Evolutionary conservation across 768 basidiomycete species (phyloP).

Genomic region (Leccinellum albellum): DNA sequence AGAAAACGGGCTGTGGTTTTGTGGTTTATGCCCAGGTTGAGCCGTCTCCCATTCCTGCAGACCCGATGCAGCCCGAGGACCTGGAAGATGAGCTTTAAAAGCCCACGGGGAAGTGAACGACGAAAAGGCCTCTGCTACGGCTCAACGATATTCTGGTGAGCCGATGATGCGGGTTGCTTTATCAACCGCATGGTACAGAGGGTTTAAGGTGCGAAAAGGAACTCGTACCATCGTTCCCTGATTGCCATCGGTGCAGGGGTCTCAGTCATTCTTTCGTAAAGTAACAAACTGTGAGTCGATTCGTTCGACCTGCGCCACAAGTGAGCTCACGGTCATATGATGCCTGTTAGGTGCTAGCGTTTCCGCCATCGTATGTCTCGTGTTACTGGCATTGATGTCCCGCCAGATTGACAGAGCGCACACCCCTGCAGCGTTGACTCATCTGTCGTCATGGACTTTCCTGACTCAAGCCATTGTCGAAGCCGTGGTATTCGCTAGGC

Average conservation of each 20-base stretch:
- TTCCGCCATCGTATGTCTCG: constrained; percentile 62
- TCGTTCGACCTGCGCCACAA: background rate
- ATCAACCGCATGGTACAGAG: constrained; percentile 59
- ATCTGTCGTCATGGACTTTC: constrained; percentile 82
- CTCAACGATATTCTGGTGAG: constrained; percentile 70
- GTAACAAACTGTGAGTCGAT: constrained; percentile 55
- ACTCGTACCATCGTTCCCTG: background rate
- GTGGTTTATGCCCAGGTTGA: constrained; percentile 61
- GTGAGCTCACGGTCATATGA: constrained; percentile 8
- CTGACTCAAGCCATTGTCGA: constrained; percentile 76
- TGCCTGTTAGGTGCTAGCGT: constrained; percentile 61
- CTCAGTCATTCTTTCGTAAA: constrained; percentile 68
- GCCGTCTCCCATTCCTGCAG: constrained; percentile 48
- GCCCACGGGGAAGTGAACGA: constrained; percentile 69
- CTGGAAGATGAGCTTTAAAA: constrained; percentile 70
- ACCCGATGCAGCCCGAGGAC: constrained; percentile 62
- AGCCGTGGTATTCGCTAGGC: constrained; percentile 80
- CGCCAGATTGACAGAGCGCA: constrained; percentile 74
- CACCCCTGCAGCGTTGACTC: constrained; percentile 73
- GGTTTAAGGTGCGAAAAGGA: constrained; percentile 58
- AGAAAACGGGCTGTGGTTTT: constrained; percentile 60
- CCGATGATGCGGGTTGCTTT: constrained; percentile 74
- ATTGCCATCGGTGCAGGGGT: constrained; percentile 31
- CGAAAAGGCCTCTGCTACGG: constrained; percentile 50
- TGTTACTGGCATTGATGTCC: constrained; percentile 61